Conservation (phyloP, 371 early-diverging fungal species). For the Mucor piriformis region DNA sequence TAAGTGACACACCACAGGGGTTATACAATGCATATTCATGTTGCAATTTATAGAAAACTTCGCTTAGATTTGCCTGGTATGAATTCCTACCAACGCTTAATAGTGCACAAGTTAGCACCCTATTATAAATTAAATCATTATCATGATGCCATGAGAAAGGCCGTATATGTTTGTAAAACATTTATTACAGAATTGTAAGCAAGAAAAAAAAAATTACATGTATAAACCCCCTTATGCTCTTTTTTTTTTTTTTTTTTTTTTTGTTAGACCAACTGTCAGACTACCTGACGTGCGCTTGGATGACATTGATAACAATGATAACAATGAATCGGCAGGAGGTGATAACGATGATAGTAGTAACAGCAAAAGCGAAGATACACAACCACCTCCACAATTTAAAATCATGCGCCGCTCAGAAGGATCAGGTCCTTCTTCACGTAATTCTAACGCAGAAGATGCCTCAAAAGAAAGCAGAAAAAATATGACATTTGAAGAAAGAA, state of each 20-base stretch:
- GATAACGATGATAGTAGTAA: neutral
- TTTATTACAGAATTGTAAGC: constrained; percentile 65
- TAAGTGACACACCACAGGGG: constrained; percentile 28
- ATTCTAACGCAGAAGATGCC: constrained; percentile 9
- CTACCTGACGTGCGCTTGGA: constrained; percentile 51
- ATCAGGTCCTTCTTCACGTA: constrained; percentile 22
- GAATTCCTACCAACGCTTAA: constrained; percentile 80
- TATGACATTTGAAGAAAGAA: constrained; percentile 70
- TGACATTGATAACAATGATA: constrained; percentile 25
- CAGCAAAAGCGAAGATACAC: neutral
- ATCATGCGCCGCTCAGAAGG: constrained; percentile 55
- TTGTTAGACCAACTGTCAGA: constrained; percentile 52
- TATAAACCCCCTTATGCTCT: neutral
- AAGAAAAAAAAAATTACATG: neutral
- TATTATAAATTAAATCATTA: constrained; percentile 72
- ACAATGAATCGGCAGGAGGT: constrained; percentile 20
- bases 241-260: neutral
- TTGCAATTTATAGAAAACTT: constrained; percentile 43
- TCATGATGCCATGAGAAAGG: constrained; percentile 60
- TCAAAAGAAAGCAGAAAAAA: constrained; percentile 46
- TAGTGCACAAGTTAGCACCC: constrained; percentile 75
- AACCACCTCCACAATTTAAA: constrained; percentile 37
- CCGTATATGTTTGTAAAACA: constrained; percentile 67
- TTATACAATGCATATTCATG: neutral
- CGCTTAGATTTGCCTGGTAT: constrained; percentile 70